Percentiles rank a stretch among this genome's conserved stretches.
Conservation (phyloP, 2,329 filamentous ascomycete genomes). For the Talaromyces sp. region DNA sequence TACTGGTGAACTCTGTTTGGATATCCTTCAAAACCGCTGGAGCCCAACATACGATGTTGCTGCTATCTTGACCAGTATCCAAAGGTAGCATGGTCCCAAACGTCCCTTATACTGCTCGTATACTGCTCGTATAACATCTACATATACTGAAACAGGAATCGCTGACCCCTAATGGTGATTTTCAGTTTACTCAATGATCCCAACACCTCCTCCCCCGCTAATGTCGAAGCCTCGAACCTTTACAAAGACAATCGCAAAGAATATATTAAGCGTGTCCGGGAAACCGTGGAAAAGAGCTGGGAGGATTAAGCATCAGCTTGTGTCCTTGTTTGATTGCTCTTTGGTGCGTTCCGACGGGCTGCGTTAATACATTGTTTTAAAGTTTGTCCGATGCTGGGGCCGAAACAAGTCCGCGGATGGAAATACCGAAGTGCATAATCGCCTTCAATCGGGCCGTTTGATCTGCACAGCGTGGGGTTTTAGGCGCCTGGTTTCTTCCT, state of each 20-base stretch:
- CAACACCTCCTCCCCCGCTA: conserved; percentile 96
- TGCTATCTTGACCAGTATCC: conserved; percentile 94
- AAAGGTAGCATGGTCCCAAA: conserved; percentile 66
- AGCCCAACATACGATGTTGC: conserved; percentile 98
- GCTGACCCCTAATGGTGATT: not conserved
- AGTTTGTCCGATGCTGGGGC: conserved; percentile 11
- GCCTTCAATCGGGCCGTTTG: conserved; percentile 27
- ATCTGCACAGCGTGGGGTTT: conserved; percentile 49
- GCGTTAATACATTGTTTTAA: conserved; percentile 3
- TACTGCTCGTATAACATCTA: not conserved
- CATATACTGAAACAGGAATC: not conserved
- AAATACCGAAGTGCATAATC: conserved; percentile 11
- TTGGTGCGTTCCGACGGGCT: not conserved
- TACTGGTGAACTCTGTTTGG: conserved; percentile 91
- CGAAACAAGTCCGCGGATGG: conserved; percentile 17
- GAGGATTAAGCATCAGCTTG: conserved; percentile 65
- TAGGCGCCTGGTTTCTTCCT: conserved; percentile 39
- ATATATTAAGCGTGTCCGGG: conserved; percentile 90
- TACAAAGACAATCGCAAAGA: conserved; percentile 98
- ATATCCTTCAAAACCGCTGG: conserved; percentile 97
- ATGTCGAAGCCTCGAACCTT: conserved; percentile 95
- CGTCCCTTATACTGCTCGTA: no score
- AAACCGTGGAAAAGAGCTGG: conserved; percentile 99
- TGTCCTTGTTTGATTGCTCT: conserved; percentile 3
- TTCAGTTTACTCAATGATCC: conserved; percentile 90